Evolutionary conservation across 495 filamentous ascomycete species (phyloP).

Genomic region (Collariella sp.): DNA sequence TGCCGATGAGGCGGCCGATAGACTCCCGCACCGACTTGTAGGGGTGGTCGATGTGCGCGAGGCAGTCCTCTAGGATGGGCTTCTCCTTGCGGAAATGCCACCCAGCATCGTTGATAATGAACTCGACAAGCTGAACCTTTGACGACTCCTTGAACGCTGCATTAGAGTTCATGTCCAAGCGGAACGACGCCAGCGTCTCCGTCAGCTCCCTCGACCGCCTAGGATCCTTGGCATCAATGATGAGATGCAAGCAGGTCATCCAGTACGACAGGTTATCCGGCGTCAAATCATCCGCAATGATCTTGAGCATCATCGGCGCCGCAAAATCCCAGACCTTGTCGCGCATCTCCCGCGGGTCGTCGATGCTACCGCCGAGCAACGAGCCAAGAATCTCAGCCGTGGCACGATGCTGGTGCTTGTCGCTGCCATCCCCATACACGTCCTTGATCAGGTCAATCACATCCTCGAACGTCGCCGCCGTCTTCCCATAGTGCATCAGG

Average conservation of each 20-base stretch:
- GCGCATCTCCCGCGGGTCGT: conserved; percentile 59
- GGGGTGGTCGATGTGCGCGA: conserved; percentile 87
- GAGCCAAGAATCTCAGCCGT: conserved; percentile 90
- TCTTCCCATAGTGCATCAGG: conserved; percentile 66
- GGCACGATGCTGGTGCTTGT: conserved; percentile 96
- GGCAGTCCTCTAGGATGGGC: conserved; percentile 82
- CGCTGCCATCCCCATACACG: conserved; percentile 82
- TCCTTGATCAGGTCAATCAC: conserved; percentile 66
- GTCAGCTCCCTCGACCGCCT: conserved; percentile 78
- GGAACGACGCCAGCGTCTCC: conserved; percentile 74
- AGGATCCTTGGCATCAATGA: conserved; percentile 71
- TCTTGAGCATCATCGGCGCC: conserved; percentile 77
- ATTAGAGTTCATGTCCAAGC: conserved; percentile 88
- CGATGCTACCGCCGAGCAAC: conserved; percentile 63
- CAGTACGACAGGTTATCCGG: conserved; percentile 93
- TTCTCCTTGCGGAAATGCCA: conserved; percentile 94
- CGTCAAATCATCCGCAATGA: conserved; percentile 82
- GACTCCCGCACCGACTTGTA: conserved; percentile 96
- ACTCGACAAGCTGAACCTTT: conserved; percentile 85
- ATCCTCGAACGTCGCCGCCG: conserved; percentile 73
- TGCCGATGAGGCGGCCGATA: conserved; percentile 81
- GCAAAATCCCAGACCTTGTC: conserved; percentile 77
- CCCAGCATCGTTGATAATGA: conserved; percentile 76
- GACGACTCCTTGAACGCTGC: conserved; percentile 98
- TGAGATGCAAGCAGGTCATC: conserved; percentile 84